Evolutionary conservation across 768 basidiomycete genomes (phyloP), one percentile per base, ranked within the genome.

Genomic region (Termitomyces sp.): DNA sequence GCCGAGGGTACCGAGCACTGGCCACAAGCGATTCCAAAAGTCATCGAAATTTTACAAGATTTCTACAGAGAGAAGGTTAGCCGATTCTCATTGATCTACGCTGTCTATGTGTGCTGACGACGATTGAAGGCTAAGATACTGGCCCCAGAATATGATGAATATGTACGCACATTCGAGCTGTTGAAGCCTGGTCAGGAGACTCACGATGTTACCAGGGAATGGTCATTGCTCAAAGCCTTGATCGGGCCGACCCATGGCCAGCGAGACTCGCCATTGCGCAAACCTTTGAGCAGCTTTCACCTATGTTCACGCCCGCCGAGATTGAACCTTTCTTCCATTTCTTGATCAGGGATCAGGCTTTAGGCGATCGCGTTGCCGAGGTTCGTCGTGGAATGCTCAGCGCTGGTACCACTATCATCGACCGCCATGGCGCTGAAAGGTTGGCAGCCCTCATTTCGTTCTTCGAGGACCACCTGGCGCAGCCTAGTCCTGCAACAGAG

Each of bases 121-220:
- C 10, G n/a, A 44, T 15, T 5, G 7, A 54, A 90, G 88, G 90
- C 93, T 2, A 93, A 88, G 68, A 79, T 90, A 38, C 79, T 96
- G 4, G 85, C 87, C 3, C 94, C 95, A 0, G 92, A 97, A 68
- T 98, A 90, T 64, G 97, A 98, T 67, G 74, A 88, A 79, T 99
- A 89, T 69, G 93, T 93, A 52, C 45, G 87, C 72, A 1, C 8
- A 44, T 22, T n/a, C 42, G 7, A 19, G 12, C 8, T 15, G 5
- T 38, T n/a, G 7, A 19, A 48, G 22, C 17, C 32, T 45, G 9
- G 8, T 24, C 38, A 24, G 28, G 49, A 58, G 58, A 22, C 32
- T 24, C 35, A 30, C 15, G 19, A 15, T 32, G 12, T 41, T 47
- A 38, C 22, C 58, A 94, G 93, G 97, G 97, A 15, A 96, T 98